phyloP scores from a whole-genome alignment of 345 rosid genomes.

The Citrus australasica region DNA sequence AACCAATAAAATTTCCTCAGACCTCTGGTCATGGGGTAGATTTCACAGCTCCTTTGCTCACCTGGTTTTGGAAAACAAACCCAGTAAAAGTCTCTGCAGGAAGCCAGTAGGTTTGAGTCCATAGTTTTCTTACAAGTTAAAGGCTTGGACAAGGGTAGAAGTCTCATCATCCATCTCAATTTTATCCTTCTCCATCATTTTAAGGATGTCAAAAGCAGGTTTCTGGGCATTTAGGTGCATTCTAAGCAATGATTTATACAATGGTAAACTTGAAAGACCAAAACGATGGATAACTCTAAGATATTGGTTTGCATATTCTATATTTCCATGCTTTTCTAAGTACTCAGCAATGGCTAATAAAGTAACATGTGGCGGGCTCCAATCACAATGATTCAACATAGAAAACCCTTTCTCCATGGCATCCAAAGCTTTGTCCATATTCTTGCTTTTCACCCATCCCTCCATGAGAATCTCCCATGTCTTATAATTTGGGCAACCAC shows the following conservation, averaged over 20 bases:
- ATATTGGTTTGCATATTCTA: conserved; percentile 44
- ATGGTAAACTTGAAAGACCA: conserved; percentile 45
- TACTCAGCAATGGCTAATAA: conserved; percentile 43
- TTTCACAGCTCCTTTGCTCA: neutral
- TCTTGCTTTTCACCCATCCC: conserved; percentile 47
- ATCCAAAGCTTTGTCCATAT: conserved; percentile 52
- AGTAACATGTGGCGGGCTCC: conserved; percentile 48
- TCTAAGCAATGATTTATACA: conserved; percentile 48
- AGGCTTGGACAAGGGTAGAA: conserved; percentile 30
- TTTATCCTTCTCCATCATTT: conserved; percentile 57
- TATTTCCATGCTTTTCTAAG: conserved; percentile 44
- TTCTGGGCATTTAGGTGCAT: conserved; percentile 34
- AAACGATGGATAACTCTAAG: conserved; percentile 36
- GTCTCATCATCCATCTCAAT: conserved; percentile 36
- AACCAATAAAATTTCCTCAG: neutral
- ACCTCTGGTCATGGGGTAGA: neutral
- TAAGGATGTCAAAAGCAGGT: conserved; percentile 36
- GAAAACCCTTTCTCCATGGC: conserved; percentile 47
- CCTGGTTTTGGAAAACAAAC: neutral
- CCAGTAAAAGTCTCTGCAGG: neutral
- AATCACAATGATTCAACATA: conserved; percentile 41
- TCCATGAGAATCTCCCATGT: conserved; percentile 79
- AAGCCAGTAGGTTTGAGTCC: neutral
- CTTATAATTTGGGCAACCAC: conserved; percentile 65
- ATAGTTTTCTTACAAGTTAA: neutral